phyloP scores from a whole-genome alignment of 1,284 basidiomycete genomes.

The Ceratobasidium sp. region DNA sequence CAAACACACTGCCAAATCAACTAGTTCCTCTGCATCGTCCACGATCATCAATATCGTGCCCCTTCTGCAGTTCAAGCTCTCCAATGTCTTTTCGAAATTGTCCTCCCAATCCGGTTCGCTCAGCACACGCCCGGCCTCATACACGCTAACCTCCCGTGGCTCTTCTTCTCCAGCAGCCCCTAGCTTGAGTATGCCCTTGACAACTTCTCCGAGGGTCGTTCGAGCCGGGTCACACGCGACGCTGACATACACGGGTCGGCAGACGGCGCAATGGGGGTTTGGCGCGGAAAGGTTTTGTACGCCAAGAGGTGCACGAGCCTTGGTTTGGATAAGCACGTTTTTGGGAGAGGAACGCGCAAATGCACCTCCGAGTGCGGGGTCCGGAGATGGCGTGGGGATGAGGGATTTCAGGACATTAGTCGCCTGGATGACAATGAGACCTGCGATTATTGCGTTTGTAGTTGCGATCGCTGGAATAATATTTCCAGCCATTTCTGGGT shows the following conservation, averaged over 20 bases:
- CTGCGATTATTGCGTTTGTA: conserved; percentile 97
- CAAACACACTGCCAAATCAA: conserved; percentile 78
- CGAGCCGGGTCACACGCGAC: conserved; percentile 75
- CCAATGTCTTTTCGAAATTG: conserved; percentile 77
- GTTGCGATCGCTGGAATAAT: conserved; percentile 99
- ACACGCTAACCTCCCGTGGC: conserved; percentile 77
- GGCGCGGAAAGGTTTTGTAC: conserved; percentile 72
- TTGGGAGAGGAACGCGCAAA: conserved; percentile 60
- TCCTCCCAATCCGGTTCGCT: conserved; percentile 92
- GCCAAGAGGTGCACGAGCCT: conserved; percentile 77
- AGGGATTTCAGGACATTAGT: conserved; percentile 79
- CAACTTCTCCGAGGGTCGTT: conserved; percentile 76
- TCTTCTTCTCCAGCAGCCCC: conserved; percentile 57
- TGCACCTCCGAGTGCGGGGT: conserved; percentile 50
- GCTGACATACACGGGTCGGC: conserved; percentile 84
- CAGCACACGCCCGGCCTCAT: conserved; percentile 84
- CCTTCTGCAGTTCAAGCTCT: conserved; percentile 72
- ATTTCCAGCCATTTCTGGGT: conserved; percentile 97
- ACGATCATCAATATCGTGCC: conserved; percentile 88
- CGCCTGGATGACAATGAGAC: conserved; percentile 92
- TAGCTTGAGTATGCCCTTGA: conserved; percentile 67
- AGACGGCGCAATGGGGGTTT: conserved; percentile 82
- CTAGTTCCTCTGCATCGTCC: conserved; percentile 85
- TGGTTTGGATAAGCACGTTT: conserved; percentile 77
- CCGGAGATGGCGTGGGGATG: conserved; percentile 51